These are phyloP conservation scores for Penicillium sp. DNA, from an alignment of 2,329 filamentous ascomycete species.

Conservation along the genomic window DNA sequence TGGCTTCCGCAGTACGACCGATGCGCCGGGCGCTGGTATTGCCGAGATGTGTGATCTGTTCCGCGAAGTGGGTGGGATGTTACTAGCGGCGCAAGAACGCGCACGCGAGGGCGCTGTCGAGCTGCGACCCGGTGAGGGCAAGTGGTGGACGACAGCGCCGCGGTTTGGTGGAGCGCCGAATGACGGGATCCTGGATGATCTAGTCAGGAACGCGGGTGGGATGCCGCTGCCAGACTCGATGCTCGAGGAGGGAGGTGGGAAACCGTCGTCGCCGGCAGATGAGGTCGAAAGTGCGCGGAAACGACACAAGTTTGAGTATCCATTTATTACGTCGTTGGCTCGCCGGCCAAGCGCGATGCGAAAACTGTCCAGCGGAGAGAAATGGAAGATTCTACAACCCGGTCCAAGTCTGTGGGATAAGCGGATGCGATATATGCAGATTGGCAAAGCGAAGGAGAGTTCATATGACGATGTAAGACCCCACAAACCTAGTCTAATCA, in stretches of 20 bases:
- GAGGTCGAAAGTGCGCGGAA: slow-evolving; percentile 46
- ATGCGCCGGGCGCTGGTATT: slow-evolving; percentile 39
- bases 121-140: slow-evolving; percentile 58
- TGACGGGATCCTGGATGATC: slow-evolving; percentile 44
- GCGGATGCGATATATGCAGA: slow-evolving; percentile 61
- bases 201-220: slow-evolving; percentile 37
- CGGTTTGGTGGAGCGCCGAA: slow-evolving; percentile 61
- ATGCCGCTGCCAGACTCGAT: slow-evolving; percentile 38
- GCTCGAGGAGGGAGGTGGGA: slow-evolving; percentile 32
- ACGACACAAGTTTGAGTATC: slow-evolving; percentile 45
- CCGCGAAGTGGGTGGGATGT: slow-evolving; percentile 63
- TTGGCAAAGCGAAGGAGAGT: slow-evolving; percentile 57
- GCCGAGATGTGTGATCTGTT: slow-evolving; percentile 59
- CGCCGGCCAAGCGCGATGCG: slow-evolving; percentile 45
- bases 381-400: slow-evolving; percentile 60
- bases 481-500: too few relatives aligned
- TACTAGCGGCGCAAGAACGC: slow-evolving; percentile 66
- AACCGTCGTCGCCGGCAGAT: slow-evolving; percentile 31
- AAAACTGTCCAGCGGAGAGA: slow-evolving; percentile 54
- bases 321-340: slow-evolving; percentile 36
- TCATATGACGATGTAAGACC: slow-evolving; percentile 62
- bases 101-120: slow-evolving; percentile 61
- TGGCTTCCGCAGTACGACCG: slow-evolving; percentile 53
- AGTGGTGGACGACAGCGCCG: slow-evolving; percentile 65
- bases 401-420: slow-evolving; percentile 62